Percentiles rank a stretch among this genome's conserved stretches.
Conservation (phyloP, 139 green algal genomes). For the Tetraselmis chui region DNA sequence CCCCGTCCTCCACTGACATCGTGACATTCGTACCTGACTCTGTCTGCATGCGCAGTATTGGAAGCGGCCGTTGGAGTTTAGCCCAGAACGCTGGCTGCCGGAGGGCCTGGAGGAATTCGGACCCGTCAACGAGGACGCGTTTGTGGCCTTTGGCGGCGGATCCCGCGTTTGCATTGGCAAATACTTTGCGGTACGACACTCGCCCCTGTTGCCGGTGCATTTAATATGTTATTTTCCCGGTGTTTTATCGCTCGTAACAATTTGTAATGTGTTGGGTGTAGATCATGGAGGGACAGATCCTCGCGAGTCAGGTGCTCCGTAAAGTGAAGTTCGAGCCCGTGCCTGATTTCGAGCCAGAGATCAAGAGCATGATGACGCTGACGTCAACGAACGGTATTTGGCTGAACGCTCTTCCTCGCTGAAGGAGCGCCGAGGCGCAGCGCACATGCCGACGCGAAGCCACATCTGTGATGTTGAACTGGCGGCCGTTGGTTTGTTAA, state of each 20-base stretch:
- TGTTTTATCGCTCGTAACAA: no score
- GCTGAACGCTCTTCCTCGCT: neutral
- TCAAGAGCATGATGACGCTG: slow-evolving; percentile 1
- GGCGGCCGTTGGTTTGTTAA: no score
- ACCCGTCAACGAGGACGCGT: neutral
- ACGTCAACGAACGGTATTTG: slow-evolving; percentile 1
- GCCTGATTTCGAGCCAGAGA: neutral
- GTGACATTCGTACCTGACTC: no score
- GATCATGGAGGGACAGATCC: neutral
- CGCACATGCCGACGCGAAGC: no score
- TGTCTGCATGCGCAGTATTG: neutral
- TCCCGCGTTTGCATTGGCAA: neutral
- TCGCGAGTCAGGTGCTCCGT: neutral
- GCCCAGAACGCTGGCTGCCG: neutral
- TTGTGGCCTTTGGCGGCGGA: slow-evolving; percentile 1
- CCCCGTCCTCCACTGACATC: no score
- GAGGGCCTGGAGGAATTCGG: neutral
- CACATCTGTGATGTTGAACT: no score
- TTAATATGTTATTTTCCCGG: no score
- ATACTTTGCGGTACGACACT: slow-evolving; percentile 5
- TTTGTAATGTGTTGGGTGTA: no score
- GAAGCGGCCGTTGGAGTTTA: neutral
- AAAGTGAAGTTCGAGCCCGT: neutral
- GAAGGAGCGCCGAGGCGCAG: no score
- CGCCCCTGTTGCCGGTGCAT: no score